Evolutionary conservation across 495 filamentous ascomycete genomes (phyloP), one percentile per base, ranked within the genome.

Genomic region (Sordaria brevicollis): DNA sequence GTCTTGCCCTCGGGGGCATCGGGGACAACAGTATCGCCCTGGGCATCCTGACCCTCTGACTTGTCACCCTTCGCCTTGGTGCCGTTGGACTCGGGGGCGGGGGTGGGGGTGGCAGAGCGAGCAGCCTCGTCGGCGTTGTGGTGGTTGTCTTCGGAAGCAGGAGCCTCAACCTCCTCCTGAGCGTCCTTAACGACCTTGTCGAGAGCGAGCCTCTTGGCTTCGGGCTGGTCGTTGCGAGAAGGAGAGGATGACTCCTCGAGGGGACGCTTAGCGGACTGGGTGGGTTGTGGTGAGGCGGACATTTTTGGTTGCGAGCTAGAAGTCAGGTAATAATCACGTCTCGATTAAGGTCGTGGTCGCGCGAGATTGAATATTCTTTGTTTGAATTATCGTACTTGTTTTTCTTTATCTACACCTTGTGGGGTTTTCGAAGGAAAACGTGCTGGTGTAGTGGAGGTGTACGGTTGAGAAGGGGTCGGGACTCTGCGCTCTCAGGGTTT

Each of bases 161-260:
- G 35, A 66, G 76, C 72, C 41, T 77, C 70, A 39, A 79, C 76
- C 71, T 79, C 73, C 68, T 84, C 78, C 43, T 79, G 78, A 37
- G 86, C 80, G 43, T 79, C 77, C 76, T 89, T 91, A 65, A 91
- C 85, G 73, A 93, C 86, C 85, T 97, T 99, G 83, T 97, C 94
- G 69, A 98, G 86, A 65, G 96, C 96, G 34, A 91, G 96, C 73
- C 95, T 92, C 84, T 99, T 99, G 73, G 96, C 95, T 73, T 99
- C 95, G 35, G 93, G 93, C 80, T 97, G 96, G 75, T 97, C 95
- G 76, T 89, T 91, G 21, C 92, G 93, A 33, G 93, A 95, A 5
- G 95, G 93, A 4, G 95, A 98, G 49, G 95, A 98, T 36, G 93
- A 89, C 76, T 98, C 95, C 85, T 99, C 95, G 66, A 98, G 89